Evolutionary conservation across 2,329 filamentous ascomycete genomes (phyloP).

Genomic region (Rhynchosporium graminicola): DNA sequence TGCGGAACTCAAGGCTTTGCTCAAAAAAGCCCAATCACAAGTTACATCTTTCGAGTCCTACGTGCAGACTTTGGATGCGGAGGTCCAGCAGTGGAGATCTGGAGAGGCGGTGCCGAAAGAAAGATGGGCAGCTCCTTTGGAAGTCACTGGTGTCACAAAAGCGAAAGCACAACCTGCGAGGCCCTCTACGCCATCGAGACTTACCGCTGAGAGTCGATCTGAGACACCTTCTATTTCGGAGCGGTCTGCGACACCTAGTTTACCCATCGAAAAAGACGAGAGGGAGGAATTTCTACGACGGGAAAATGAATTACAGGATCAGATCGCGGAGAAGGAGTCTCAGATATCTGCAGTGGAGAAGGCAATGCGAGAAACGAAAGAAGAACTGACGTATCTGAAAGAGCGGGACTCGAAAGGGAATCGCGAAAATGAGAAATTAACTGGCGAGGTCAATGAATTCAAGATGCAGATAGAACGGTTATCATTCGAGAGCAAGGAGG

Average conservation of each 20-base stretch:
- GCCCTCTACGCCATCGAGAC: conserved; percentile 61
- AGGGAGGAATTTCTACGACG: conserved; percentile 92
- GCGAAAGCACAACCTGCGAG: conserved; percentile 49
- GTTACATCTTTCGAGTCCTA: conserved; percentile 88
- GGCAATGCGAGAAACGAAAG: conserved; percentile 76
- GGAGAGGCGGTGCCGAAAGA: conserved; percentile 90
- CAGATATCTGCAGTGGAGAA: conserved; percentile 79
- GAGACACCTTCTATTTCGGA: conserved; percentile 72
- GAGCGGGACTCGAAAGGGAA: conserved; percentile 80
- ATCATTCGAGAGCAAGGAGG: conserved; percentile 94
- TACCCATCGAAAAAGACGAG: conserved; percentile 93
- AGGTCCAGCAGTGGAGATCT: conserved; percentile 83
- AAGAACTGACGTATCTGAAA: conserved; percentile 82
- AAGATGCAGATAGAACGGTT: conserved; percentile 97
- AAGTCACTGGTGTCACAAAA: conserved; percentile 54
- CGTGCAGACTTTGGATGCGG: conserved; percentile 77
- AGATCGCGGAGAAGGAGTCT: conserved; percentile 89
- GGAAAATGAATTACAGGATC: conserved; percentile 96
- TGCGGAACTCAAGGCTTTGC: conserved; percentile 86
- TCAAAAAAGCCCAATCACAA: conserved; percentile 90
- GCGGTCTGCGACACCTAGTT: conserved; percentile 80
- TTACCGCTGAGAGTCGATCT: conserved; percentile 58
- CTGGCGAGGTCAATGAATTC: conserved; percentile 83
- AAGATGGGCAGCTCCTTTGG: conserved; percentile 73
- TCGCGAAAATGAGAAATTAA: conserved; percentile 88